Conservation (phyloP, 2,329 filamentous ascomycete genomes). For the Periconia sp. region DNA sequence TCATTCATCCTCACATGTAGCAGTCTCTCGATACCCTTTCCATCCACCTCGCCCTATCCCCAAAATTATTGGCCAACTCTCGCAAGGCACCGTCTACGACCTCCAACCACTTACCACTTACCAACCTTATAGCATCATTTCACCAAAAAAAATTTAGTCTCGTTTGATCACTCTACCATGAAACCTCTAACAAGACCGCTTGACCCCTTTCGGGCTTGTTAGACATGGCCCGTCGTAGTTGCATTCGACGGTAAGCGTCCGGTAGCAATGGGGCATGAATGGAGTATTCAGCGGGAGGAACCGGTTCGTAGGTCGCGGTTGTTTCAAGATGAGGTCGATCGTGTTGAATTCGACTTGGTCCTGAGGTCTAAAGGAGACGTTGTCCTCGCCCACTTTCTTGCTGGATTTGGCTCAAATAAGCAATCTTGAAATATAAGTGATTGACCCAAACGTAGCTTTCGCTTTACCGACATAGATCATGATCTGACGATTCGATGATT, state of each 20-base stretch:
- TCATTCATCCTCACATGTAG: neutral
- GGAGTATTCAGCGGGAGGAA: slow-evolving; percentile 7
- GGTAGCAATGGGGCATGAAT: slow-evolving; percentile 18
- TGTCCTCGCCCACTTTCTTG: slow-evolving; percentile 4
- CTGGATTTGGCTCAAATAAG: neutral
- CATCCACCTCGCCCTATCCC: slow-evolving; percentile 16
- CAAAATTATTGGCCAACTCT: slow-evolving; percentile 12
- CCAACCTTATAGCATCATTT: slow-evolving; percentile 11
- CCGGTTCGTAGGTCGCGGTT: neutral
- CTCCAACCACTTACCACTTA: slow-evolving; percentile 20
- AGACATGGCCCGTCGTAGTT: neutral
- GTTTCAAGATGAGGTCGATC: slow-evolving; percentile 14
- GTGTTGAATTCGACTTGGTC: slow-evolving; percentile 2
- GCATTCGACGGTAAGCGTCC: slow-evolving; percentile 7
- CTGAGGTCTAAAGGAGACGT: slow-evolving; percentile 16
- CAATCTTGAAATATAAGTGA: neutral
- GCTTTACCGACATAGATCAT: slow-evolving; percentile 15
- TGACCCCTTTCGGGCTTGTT: neutral
- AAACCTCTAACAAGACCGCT: neutral
- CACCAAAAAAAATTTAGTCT: slow-evolving; percentile 20
- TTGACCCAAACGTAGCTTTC: neutral
- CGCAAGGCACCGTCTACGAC: slow-evolving; percentile 9
- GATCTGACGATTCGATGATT: slow-evolving; percentile 17
- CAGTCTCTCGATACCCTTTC: slow-evolving; percentile 7
- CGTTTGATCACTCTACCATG: slow-evolving; percentile 12